Percentiles rank a stretch among this genome's conserved stretches.
Evolutionary conservation across 805 yeast species (phyloP).

Genomic region (Kuraishia capsulata): DNA sequence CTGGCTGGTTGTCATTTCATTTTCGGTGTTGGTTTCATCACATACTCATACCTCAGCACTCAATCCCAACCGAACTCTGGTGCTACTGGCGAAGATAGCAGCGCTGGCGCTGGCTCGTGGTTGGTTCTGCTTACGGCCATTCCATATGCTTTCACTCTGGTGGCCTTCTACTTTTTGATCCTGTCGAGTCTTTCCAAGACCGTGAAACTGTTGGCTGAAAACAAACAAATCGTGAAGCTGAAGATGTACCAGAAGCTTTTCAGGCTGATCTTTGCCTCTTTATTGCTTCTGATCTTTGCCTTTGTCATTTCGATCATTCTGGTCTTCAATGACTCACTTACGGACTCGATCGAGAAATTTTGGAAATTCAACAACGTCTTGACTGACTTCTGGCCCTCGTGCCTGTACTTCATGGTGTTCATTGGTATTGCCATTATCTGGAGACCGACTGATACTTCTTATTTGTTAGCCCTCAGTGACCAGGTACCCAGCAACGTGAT

Average conservation of each 20-base stretch:
- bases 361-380: slow-evolving; percentile 91
- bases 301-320: slow-evolving; percentile 61
- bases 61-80: slow-evolving; percentile 22
- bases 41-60: slow-evolving; percentile 29
- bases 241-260: slow-evolving; percentile 76
- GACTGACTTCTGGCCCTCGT: slow-evolving; percentile 91
- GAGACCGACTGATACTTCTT: slow-evolving; percentile 96
- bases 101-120: slow-evolving; percentile 22
- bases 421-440: slow-evolving; percentile 81
- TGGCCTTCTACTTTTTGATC: slow-evolving; percentile 66
- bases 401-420: slow-evolving; percentile 78
- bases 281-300: slow-evolving; percentile 63
- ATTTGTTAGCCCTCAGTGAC: slow-evolving; percentile 88
- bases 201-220: slow-evolving; percentile 62
- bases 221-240: slow-evolving; percentile 87
- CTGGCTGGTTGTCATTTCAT: slow-evolving; percentile 50
- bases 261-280: slow-evolving; percentile 62
- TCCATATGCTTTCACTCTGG: slow-evolving; percentile 64
- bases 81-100: slow-evolving; percentile 13
- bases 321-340: slow-evolving; percentile 62
- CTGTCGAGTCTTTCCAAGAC: slow-evolving; percentile 69
- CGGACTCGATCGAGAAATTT: slow-evolving; percentile 72
- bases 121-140: slow-evolving; percentile 51
- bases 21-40: slow-evolving; percentile 41
- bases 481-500: slow-evolving; percentile 60